These are phyloP conservation scores for Tetracladium setigerum DNA, from an alignment of 495 filamentous ascomycete genomes.

Conservation along the genomic window DNA sequence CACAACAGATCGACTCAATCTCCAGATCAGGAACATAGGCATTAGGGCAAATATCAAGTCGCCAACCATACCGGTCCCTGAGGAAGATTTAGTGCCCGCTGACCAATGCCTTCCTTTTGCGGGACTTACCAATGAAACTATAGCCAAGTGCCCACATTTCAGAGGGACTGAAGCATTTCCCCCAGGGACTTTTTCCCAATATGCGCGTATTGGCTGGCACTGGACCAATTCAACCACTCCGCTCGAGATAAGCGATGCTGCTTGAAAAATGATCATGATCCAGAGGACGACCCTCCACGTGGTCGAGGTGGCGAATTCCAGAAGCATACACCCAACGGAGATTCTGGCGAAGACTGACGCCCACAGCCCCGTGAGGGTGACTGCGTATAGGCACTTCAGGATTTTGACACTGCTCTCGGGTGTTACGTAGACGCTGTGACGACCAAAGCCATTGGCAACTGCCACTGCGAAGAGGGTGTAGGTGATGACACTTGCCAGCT, in stretches of 20 bases:
- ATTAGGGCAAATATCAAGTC: background rate
- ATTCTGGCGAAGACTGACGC: background rate
- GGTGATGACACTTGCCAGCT: background rate
- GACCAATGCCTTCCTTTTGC: background rate
- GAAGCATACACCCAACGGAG: background rate
- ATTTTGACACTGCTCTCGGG: background rate
- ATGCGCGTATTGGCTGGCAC: background rate
- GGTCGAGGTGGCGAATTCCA: background rate
- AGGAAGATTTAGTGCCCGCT: background rate
- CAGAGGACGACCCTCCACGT: background rate
- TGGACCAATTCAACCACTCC: background rate
- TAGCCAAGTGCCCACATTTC: too few species aligned
- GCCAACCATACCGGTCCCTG: background rate
- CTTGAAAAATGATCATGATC: background rate
- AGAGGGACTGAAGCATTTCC: background rate
- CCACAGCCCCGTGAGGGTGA: background rate
- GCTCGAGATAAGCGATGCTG: too few species aligned
- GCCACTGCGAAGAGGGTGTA: background rate
- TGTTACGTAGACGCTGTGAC: background rate
- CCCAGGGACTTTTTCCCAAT: background rate
- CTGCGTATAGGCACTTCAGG: too few species aligned
- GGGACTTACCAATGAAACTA: too few species aligned
- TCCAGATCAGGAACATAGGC: conserved; percentile 1
- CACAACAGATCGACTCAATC: background rate
- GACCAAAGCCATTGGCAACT: background rate